Evolutionary conservation across 176 grass and related monocot species (phyloP).

Genomic region (Carex pumila): DNA sequence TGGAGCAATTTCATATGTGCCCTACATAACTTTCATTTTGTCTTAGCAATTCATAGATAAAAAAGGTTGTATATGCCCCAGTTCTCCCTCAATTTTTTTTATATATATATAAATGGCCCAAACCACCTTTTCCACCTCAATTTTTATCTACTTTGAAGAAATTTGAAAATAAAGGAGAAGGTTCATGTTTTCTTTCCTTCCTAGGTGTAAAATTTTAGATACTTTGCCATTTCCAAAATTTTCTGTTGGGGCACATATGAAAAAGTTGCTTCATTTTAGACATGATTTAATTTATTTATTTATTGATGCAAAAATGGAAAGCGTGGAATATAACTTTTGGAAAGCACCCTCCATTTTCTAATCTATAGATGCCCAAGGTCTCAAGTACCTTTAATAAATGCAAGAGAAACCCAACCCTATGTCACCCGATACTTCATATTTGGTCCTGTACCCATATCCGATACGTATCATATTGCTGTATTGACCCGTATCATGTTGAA

Average conservation of each 20-base stretch:
- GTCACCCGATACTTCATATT: too few species aligned
- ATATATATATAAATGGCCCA: not conserved
- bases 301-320: not conserved
- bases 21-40: not conserved
- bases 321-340: not conserved
- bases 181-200: not conserved
- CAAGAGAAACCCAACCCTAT: not conserved
- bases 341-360: not conserved
- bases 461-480: too few species aligned
- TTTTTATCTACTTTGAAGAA: not conserved
- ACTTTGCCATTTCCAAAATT: not conserved
- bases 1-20: not conserved
- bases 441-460: too few species aligned
- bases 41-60: not conserved
- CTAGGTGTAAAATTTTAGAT: not conserved
- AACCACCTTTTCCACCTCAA: not conserved
- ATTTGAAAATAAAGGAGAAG: not conserved
- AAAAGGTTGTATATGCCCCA: not conserved
- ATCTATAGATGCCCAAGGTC: not conserved
- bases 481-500: too few species aligned
- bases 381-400: not conserved
- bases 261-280: not conserved
- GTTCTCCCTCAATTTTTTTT: not conserved
- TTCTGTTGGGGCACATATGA: not conserved
- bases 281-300: not conserved